Evolutionary conservation across 192 early-diverging fungal species (phyloP), one percentile per base, ranked within the genome.

Genomic region (Coemansia brasiliensis): DNA sequence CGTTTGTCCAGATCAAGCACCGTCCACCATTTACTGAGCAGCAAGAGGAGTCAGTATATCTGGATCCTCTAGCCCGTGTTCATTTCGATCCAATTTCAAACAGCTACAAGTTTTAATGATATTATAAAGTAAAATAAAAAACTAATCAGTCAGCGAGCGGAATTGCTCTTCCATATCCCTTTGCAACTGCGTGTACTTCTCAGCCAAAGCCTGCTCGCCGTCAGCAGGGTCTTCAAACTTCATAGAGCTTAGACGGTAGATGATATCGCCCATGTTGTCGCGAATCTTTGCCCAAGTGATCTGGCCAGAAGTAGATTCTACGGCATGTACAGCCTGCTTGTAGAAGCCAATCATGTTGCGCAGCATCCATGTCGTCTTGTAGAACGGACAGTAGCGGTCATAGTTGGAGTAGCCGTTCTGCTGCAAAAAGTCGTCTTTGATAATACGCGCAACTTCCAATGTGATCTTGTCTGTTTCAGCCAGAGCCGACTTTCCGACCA

Each of bases 401-500:
- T 99, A 99, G 67, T 83, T 84, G 48, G 94, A 95, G 84, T 98
- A 99, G 27, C 96, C 96, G 79, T 99, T 99, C 79, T 99, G 97
- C 82, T 99, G 97, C 78, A 99, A 83, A 83, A 99, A 99, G 80
- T 99, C 97, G 67, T 99, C 97, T 87, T 99, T 99, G 71, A 99
- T 91, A 64, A 99, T 86, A 60, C 90, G 91, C 52, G 97, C 97
- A 52, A 98, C 83, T 60, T 99, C 97, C 39, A 99, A 86, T 15
- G 94, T 96, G 78, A 99, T 98, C 87, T 99, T 99, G 82, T 99
- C 97, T 13, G 90, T 82, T 70, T 99, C 97, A 16, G 90, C 93
- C 60, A 93, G 79, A 21, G 90, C 67, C 15, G 90, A 87, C 85
- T 99, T 99, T 65, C 97, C 97, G 59, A 99, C 97, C 55, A 99